Evolutionary conservation across 1,284 basidiomycete species (phyloP), one percentile per base, ranked within the genome.

Genomic region (Ganoderma sinense): DNA sequence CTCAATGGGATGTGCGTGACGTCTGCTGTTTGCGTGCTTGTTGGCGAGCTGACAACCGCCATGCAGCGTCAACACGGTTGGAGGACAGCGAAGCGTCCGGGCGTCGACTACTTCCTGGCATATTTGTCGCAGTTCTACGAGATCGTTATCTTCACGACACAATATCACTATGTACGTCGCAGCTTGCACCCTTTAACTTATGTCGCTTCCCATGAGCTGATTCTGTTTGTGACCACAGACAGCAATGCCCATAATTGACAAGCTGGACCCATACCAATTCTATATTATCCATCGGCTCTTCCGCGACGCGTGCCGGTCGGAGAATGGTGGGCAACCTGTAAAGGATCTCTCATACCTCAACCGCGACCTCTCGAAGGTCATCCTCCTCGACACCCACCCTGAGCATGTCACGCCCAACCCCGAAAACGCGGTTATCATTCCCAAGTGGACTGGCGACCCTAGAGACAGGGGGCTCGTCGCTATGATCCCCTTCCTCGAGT

Each of bases 41-140:
- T 14, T 43, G 59, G 18, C 26, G 61, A 43, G 68, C 59, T 26
- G 60, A 71, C 33, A 66, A 29, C 65, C 41, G 13, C 45, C 64
- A 36, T 40, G 31, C 69, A 96, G 94, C 91, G 95, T 65, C 87
- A 92, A 84, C 85, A 94, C 75, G 95, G 95, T 41, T 97, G 95
- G 95, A 86, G 94, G 74, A 97, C 95, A 3, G 95, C 95, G 45
- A 97, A 97, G 82, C 91, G 98, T 64, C 97, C 97, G 1, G 98
- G 98, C 3, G 93, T 97, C 11, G 98, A 99, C 80, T 98, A 99
- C 82, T 99, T 99, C 88, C 86, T 99, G 63, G 97, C 90, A 41
- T 99, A 99, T 81, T 88, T 99, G 56, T 96, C 96, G 0, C 97
- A 98, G 78, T 99, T 98, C 83, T 99, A 96, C 82, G 97, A 99